Evolutionary conservation across 2,329 filamentous ascomycete genomes (phyloP).

Genomic region (Epichloe baconii): DNA sequence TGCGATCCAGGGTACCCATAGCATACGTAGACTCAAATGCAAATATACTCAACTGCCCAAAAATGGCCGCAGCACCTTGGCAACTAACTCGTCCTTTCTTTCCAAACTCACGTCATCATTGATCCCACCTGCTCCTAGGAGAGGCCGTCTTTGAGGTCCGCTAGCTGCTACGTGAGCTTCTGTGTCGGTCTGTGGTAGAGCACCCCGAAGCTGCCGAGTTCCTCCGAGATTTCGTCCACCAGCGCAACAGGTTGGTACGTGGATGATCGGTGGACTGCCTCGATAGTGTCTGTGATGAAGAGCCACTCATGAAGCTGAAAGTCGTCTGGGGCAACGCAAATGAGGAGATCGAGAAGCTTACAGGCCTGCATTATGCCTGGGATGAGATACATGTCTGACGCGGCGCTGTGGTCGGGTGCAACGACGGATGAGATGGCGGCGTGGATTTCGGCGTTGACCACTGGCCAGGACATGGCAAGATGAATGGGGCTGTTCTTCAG

Average conservation of each 20-base stretch:
- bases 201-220: conserved; percentile 40
- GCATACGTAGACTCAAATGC: conserved; percentile 88
- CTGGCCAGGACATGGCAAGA: conserved; percentile 76
- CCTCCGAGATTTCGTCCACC: conserved; percentile 73
- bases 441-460: conserved; percentile 77
- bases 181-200: conserved; percentile 22
- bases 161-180: conserved; percentile 23
- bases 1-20: conserved; percentile 57
- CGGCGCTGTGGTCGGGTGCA: conserved; percentile 47
- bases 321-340: conserved; percentile 79
- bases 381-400: conserved; percentile 63
- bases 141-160: conserved; percentile 29
- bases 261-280: conserved; percentile 75
- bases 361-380: conserved; percentile 75
- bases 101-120: conserved; percentile 44
- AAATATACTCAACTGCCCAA: conserved; percentile 82
- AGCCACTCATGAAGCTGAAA: conserved; percentile 98
- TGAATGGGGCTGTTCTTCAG: conserved; percentile 70
- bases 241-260: conserved; percentile 59
- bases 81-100: conserved; percentile 55
- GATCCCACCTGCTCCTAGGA: conserved; percentile 39
- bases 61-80: conserved; percentile 76
- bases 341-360: conserved; percentile 81
- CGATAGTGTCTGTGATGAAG: conserved; percentile 92
- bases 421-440: conserved; percentile 64